Evolutionary conservation across 495 filamentous ascomycete genomes (phyloP).

Genomic region (Cryomyces minteri): DNA sequence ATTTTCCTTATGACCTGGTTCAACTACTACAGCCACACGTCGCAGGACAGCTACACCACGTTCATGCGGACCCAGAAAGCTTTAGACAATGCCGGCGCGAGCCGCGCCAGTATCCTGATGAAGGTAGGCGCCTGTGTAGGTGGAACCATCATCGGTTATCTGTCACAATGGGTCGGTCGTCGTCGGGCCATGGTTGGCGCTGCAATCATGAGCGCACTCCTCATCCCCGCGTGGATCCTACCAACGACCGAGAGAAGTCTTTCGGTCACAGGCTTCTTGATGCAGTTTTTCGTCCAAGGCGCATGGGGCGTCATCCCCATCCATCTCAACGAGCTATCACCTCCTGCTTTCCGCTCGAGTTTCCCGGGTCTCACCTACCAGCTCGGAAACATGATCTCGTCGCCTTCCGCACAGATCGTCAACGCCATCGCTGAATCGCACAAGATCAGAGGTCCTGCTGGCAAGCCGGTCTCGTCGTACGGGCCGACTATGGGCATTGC

Average conservation of each 20-base stretch:
- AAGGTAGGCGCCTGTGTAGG: slow-evolving; percentile 56
- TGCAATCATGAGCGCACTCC: slow-evolving; percentile 31
- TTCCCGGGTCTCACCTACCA: slow-evolving; percentile 53
- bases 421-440: slow-evolving; percentile 43
- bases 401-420: slow-evolving; percentile 52
- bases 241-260: slow-evolving; percentile 35
- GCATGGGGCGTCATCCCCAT: slow-evolving; percentile 66
- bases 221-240: slow-evolving; percentile 60
- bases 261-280: slow-evolving; percentile 50
- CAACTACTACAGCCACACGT: slow-evolving; percentile 46
- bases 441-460: slow-evolving; percentile 25
- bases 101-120: slow-evolving; percentile 53
- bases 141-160: slow-evolving; percentile 51
- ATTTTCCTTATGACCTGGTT: slow-evolving; percentile 54
- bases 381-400: slow-evolving; percentile 58
- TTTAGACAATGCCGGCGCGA: slow-evolving; percentile 37
- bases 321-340: slow-evolving; percentile 61
- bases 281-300: slow-evolving; percentile 65
- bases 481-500: slow-evolving; percentile 51
- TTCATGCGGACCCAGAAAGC: slow-evolving; percentile 53
- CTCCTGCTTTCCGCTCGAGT: slow-evolving; percentile 51
- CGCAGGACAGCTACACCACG: slow-evolving; percentile 61
- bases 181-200: slow-evolving; percentile 44
- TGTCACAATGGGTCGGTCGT: slow-evolving; percentile 54
- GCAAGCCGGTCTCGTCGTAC: slow-evolving; percentile 40